Evolutionary conservation across 768 basidiomycete species (phyloP).

Genomic region (Gloeopeniophorella convolvens): DNA sequence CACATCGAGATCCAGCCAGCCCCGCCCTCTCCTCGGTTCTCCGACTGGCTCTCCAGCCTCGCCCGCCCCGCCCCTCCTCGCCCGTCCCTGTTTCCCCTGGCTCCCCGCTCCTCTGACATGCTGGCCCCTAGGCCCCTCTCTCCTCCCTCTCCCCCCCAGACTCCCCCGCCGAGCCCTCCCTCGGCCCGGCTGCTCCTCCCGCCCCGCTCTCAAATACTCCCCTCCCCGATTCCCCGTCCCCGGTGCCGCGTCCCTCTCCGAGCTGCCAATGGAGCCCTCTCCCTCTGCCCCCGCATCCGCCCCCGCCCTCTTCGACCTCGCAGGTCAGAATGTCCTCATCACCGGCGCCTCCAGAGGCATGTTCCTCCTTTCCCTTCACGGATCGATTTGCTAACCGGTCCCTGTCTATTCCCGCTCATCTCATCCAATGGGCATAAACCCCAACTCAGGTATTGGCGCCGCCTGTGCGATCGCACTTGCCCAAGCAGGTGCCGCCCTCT

Average conservation of each 20-base stretch:
- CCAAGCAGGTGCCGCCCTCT: slow-evolving; percentile 46
- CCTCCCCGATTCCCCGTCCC: neutral
- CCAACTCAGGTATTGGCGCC: slow-evolving; percentile 42
- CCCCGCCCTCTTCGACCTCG: slow-evolving; percentile 59
- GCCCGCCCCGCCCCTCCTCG: slow-evolving; percentile 5
- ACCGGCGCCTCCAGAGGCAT: slow-evolving; percentile 76
- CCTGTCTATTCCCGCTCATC: slow-evolving; percentile 6
- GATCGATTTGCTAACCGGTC: neutral
- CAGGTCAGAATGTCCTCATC: slow-evolving; percentile 63
- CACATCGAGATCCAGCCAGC: slow-evolving; percentile 3
- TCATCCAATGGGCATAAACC: neutral
- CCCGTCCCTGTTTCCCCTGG: neutral
- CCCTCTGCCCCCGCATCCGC: slow-evolving; percentile 45
- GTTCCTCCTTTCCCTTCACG: slow-evolving; percentile 19
- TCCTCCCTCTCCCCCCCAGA: neutral
- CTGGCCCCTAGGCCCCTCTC: too few relatives aligned
- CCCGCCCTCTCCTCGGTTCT: neutral
- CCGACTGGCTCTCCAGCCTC: neutral
- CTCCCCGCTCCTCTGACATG: too few relatives aligned
- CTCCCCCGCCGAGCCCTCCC: neutral
- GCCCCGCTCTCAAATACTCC: neutral
- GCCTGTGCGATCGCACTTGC: slow-evolving; percentile 50
- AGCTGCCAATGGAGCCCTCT: slow-evolving; percentile 43
- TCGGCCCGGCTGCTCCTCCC: neutral
- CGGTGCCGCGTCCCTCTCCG: neutral